Conservation (phyloP, 345 rosid species). For the Stellera chamaejasme region DNA sequence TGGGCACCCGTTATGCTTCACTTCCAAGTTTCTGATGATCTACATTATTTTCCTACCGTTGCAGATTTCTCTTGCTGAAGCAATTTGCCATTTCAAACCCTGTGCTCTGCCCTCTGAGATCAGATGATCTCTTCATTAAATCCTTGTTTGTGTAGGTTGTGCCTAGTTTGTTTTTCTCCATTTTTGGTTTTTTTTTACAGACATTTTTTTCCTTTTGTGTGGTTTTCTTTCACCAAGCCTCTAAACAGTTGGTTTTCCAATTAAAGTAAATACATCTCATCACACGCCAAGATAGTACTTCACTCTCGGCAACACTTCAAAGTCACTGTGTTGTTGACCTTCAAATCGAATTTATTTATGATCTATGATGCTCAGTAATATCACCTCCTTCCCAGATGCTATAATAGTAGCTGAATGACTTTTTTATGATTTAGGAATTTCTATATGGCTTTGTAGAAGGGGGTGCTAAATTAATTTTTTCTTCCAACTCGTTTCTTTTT, state of each 20-base stretch:
- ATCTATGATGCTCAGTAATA: too few species aligned
- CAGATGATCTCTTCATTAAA: slow-evolving; percentile 31
- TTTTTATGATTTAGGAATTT: neutral
- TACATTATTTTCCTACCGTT: slow-evolving; percentile 31
- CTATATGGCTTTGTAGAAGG: neutral
- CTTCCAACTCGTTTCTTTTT: neutral
- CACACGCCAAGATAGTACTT: too few species aligned
- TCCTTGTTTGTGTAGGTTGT: slow-evolving; percentile 28
- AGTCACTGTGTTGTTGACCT: too few species aligned
- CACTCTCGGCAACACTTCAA: too few species aligned
- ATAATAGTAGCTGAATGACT: neutral
- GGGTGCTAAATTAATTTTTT: neutral
- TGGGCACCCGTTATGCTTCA: slow-evolving; percentile 15
- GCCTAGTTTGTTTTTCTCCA: slow-evolving; percentile 11
- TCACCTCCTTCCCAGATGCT: neutral
- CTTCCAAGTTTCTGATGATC: slow-evolving; percentile 26
- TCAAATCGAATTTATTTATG: too few species aligned
- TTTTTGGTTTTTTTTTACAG: neutral
- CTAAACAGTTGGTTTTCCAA: neutral
- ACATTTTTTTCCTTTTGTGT: too few species aligned
- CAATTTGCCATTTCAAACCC: slow-evolving; percentile 35
- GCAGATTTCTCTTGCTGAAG: slow-evolving; percentile 43
- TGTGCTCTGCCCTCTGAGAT: slow-evolving; percentile 38
- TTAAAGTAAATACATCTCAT: neutral
- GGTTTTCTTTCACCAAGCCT: slow-evolving; percentile 3